Evolutionary conservation across 208 protist genomes (phyloP), one percentile per base, ranked within the genome.

Genomic region (Porcisia deanei): DNA sequence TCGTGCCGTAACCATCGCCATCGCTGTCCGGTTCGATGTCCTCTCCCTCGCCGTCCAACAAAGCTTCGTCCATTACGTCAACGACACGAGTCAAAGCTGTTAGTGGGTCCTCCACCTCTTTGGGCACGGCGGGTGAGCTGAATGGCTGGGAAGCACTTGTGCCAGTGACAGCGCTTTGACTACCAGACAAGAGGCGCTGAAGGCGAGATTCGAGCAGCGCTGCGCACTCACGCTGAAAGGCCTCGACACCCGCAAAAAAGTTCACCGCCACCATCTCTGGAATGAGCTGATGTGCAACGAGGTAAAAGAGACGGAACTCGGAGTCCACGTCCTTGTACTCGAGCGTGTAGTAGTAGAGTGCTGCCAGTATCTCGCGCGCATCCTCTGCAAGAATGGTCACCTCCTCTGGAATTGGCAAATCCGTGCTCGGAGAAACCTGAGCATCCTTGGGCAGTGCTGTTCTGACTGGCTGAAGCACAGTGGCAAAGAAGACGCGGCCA

Each of bases 301-400:
- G 81, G 81, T 93, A 94, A 63, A 97, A 97, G 25, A 97, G 86
- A 12, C 88, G 86, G 77, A 95, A 93, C 80, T 97, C 93, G 0
- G 88, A 77, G 72, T 97, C 93, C 3, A 63, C 53, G 43, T 92
- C 89, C 58, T 94, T 94, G 84, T 91, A 95, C 76, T 97, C 91
- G 74, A 95, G 80, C 14, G 88, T 85, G 80, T 90, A 94, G 80
- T 91, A 92, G 76, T 95, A 96, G 16, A 97, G 71, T 14, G 88
- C 88, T 20, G 71, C 85, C 14, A 97, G 87, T 39, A 96, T 49
- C 75, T 97, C 93, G 25, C 88, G 85, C 54, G 80, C 83, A 16
- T 77, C 73, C 12, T 77, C 68, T 0, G 73, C 69, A 10, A 96
- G 71, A 25, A 85, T 83, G 30, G 57, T 85, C 12, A 95, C 84